Conservation (phyloP, 495 filamentous ascomycete species). For the Lophiostoma macrostomum region DNA sequence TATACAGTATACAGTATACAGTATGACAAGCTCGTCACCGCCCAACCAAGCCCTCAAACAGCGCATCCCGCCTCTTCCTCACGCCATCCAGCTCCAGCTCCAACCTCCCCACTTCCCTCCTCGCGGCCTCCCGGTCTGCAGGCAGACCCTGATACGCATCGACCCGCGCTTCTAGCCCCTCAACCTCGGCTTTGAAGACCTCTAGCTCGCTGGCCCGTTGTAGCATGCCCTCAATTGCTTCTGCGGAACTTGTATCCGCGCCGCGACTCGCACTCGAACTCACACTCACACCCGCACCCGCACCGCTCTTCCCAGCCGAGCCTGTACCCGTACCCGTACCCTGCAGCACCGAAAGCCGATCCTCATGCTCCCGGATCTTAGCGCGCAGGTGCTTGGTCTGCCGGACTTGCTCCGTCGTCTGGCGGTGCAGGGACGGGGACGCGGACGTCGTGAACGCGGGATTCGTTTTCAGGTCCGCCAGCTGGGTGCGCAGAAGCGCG, state of each 20-base stretch:
- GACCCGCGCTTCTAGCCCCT: slow-evolving; percentile 57
- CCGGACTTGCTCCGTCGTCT: slow-evolving; percentile 25
- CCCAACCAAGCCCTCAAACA: slow-evolving; percentile 60
- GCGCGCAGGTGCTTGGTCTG: slow-evolving; percentile 26
- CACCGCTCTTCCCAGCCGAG: slow-evolving; percentile 22
- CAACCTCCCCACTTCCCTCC: slow-evolving; percentile 61
- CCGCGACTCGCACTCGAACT: slow-evolving; percentile 5
- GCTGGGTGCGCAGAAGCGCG: slow-evolving; percentile 19
- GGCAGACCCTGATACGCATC: slow-evolving; percentile 65
- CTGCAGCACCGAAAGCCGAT: slow-evolving; percentile 17
- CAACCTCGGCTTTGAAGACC: slow-evolving; percentile 49
- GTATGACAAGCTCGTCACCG: neutral
- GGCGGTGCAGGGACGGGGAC: slow-evolving; percentile 17
- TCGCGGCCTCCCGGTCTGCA: slow-evolving; percentile 62
- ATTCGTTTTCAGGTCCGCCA: slow-evolving; percentile 14
- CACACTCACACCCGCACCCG: slow-evolving; percentile 10
- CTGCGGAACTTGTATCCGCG: slow-evolving; percentile 31
- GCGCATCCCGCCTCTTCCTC: slow-evolving; percentile 58
- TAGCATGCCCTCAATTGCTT: slow-evolving; percentile 56
- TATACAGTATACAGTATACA: neutral
- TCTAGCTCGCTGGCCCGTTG: slow-evolving; percentile 53
- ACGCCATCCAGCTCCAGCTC: slow-evolving; percentile 58
- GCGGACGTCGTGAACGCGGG: slow-evolving; percentile 26
- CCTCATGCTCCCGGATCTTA: slow-evolving; percentile 29
- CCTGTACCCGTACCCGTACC: neutral